Evolutionary conservation across 2,329 filamentous ascomycete genomes (phyloP).

Genomic region (Aspergillus proliferans): DNA sequence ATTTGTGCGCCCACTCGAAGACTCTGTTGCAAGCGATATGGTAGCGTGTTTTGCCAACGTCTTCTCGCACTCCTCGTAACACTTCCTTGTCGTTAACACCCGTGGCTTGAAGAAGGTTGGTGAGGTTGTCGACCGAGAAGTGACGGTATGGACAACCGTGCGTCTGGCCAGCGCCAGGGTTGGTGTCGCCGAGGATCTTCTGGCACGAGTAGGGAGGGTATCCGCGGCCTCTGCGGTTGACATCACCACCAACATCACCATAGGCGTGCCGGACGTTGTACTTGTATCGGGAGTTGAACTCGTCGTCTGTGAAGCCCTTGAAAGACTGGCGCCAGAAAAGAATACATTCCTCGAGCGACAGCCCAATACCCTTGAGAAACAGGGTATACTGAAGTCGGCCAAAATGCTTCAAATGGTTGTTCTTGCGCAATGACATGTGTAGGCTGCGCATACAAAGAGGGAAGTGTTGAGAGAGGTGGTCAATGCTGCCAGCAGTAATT

Average conservation of each 20-base stretch:
- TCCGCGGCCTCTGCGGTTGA: constrained; percentile 76
- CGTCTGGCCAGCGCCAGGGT: constrained; percentile 76
- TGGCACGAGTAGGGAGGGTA: constrained; percentile 93
- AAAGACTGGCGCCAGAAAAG: constrained; percentile 87
- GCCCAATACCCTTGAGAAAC: constrained; percentile 91
- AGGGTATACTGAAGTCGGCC: constrained; percentile 91
- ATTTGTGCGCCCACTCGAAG: constrained; percentile 80
- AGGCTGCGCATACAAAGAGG: constrained; percentile 92
- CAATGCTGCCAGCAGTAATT: constrained; percentile 72
- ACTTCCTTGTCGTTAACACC: constrained; percentile 74
- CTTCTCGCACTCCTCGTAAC: constrained; percentile 74
- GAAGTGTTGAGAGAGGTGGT: constrained; percentile 73
- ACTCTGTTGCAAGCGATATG: constrained; percentile 96
- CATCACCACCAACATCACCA: constrained; percentile 89
- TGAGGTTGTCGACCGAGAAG: constrained; percentile 81
- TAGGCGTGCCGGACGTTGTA: constrained; percentile 96
- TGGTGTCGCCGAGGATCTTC: constrained; percentile 84
- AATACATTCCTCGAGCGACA: constrained; percentile 85
- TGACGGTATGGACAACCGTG: constrained; percentile 97
- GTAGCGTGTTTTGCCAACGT: constrained; percentile 80
- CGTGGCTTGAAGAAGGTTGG: constrained; percentile 65
- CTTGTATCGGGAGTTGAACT: constrained; percentile 94
- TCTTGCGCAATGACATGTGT: constrained; percentile 76
- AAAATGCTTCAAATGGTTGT: constrained; percentile 87
- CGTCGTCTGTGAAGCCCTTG: constrained; percentile 81